Conservation (phyloP, 2,329 filamentous ascomycete species). For the Sphaerostilbella broomeana region DNA sequence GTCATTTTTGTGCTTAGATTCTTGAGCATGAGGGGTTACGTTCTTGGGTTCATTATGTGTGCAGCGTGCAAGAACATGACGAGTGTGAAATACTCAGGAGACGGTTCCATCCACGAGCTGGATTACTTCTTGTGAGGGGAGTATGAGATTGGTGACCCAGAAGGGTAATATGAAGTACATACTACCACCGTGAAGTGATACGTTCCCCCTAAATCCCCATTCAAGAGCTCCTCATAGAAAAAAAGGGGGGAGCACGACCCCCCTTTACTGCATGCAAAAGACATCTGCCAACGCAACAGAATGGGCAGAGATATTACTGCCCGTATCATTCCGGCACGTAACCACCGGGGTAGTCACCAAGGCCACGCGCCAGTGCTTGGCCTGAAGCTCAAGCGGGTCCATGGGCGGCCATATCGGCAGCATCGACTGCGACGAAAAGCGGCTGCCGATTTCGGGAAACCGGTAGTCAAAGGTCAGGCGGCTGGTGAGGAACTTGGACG, state of each 20-base stretch:
- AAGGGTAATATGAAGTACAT: too few relatives aligned
- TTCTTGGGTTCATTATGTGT: too few relatives aligned
- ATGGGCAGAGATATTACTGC: conserved; percentile 37
- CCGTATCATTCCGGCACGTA: conserved; percentile 47
- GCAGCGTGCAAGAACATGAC: too few relatives aligned
- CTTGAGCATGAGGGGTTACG: too few relatives aligned
- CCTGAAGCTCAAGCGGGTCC: conserved; percentile 39
- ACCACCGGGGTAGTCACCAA: conserved; percentile 49
- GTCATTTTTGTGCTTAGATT: too few relatives aligned
- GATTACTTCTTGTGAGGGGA: too few relatives aligned
- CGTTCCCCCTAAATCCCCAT: background rate
- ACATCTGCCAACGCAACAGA: conserved; percentile 42
- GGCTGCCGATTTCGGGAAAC: conserved; percentile 44
- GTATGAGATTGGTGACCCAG: too few relatives aligned
- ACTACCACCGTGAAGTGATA: too few relatives aligned
- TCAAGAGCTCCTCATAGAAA: background rate
- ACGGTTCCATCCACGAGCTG: too few relatives aligned
- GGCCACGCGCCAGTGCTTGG: conserved; percentile 45
- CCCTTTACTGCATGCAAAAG: conserved; percentile 39
- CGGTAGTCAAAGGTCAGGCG: conserved; percentile 39
- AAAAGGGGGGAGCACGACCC: background rate
- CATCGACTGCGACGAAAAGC: conserved; percentile 45
- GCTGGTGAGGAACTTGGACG: conserved; percentile 40
- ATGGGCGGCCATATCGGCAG: conserved; percentile 36
- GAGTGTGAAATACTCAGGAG: too few relatives aligned